phyloP scores from a whole-genome alignment of 2,329 filamentous ascomycete species.

The Claviceps pusilla region DNA sequence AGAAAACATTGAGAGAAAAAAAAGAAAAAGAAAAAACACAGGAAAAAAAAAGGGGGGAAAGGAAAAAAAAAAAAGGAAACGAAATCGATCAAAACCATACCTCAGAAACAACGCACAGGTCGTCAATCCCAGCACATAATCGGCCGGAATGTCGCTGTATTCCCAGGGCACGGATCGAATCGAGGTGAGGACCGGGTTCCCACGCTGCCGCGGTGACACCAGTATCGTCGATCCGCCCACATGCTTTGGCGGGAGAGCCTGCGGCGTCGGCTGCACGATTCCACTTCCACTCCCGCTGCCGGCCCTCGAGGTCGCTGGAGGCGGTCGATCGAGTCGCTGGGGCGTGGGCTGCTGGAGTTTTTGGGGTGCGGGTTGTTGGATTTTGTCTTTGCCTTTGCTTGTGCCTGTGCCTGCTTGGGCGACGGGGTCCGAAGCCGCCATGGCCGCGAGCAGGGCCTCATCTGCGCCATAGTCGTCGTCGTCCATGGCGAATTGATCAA shows the following conservation, averaged over 20 bases:
- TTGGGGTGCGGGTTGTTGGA: slow-evolving; percentile 22
- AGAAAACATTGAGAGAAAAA: too few relatives aligned
- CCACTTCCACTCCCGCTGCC: slow-evolving; percentile 37
- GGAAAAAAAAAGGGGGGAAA: too few relatives aligned
- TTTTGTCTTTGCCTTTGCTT: slow-evolving; percentile 13
- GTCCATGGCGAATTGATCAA: slow-evolving; percentile 20
- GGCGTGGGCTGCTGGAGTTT: slow-evolving; percentile 24
- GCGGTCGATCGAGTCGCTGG: slow-evolving; percentile 39
- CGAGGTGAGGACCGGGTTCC: slow-evolving; percentile 78
- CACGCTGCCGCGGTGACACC: slow-evolving; percentile 84
- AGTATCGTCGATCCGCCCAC: slow-evolving; percentile 66
- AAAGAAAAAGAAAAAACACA: too few relatives aligned
- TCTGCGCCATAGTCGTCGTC: slow-evolving; percentile 46
- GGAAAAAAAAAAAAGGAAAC: too few relatives aligned
- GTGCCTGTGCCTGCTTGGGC: slow-evolving; percentile 25
- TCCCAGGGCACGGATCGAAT: slow-evolving; percentile 82
- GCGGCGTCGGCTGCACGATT: slow-evolving; percentile 75
- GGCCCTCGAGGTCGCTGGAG: slow-evolving; percentile 20
- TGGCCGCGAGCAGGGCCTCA: slow-evolving; percentile 39
- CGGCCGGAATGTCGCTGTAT: slow-evolving; percentile 89
- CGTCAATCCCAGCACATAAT: slow-evolving; percentile 76
- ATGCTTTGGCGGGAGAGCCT: slow-evolving; percentile 54
- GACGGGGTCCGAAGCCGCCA: slow-evolving; percentile 33
- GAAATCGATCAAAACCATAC: slow-evolving; percentile 11
- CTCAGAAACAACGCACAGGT: slow-evolving; percentile 85